Evolutionary conservation across 2,329 filamentous ascomycete species (phyloP).

Genomic region (Phaeoacremonium minimum): DNA sequence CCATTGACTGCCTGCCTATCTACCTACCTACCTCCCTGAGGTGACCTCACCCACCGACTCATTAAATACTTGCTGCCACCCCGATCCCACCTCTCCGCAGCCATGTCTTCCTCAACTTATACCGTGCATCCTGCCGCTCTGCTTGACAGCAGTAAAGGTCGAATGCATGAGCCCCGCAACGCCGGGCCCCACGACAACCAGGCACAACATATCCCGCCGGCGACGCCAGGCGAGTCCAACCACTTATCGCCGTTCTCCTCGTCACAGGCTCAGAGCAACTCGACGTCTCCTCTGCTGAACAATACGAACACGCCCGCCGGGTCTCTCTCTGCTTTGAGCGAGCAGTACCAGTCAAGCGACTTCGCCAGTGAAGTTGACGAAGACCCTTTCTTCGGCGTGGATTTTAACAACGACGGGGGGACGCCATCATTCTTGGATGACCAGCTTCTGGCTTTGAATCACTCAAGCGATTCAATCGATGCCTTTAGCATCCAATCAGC

Average conservation of each 20-base stretch:
- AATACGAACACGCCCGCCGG: constrained; percentile 43
- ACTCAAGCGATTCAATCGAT: constrained; percentile 6
- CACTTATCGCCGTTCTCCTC: constrained; percentile 39
- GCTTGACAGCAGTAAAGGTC: constrained; percentile 12
- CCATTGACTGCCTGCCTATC: neutral
- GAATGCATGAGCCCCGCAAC: constrained; percentile 23
- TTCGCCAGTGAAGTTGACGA: constrained; percentile 37
- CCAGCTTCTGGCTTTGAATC: constrained; percentile 9
- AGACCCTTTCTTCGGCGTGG: constrained; percentile 47
- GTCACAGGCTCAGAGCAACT: constrained; percentile 31
- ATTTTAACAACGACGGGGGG: constrained; percentile 39
- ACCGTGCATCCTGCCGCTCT: constrained; percentile 7
- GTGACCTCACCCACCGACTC: constrained; percentile 1
- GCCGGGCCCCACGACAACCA: constrained; percentile 17
- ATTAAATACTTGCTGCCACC: constrained; percentile 8
- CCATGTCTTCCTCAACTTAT: constrained; percentile 10
- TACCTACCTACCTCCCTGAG: too few species aligned
- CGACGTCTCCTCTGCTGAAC: constrained; percentile 31
- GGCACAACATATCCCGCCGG: constrained; percentile 8
- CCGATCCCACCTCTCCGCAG: constrained; percentile 5
- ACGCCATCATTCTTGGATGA: constrained; percentile 42
- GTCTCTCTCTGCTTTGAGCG: constrained; percentile 39
- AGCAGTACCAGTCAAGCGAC: constrained; percentile 45
- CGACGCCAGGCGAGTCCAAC: constrained; percentile 28
- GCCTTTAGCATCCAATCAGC: constrained; percentile 1